Conservation (phyloP, 1,139 yeast genomes). For the Groenewaldozyma auringiensis region DNA sequence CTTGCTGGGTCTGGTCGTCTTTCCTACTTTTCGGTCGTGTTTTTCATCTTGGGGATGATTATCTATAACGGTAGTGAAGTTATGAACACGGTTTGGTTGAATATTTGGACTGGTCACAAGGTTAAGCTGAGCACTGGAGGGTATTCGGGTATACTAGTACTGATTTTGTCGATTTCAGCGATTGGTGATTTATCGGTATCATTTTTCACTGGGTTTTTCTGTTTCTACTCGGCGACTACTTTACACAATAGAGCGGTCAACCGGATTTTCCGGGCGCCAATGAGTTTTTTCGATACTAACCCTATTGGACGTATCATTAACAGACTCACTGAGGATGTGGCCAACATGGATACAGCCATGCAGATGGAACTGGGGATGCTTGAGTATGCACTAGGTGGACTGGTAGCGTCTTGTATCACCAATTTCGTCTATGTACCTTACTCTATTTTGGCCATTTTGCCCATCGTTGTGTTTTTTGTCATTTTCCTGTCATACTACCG, state of each 20-base stretch:
- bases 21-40: constrained; percentile 4
- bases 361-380: constrained; percentile 22
- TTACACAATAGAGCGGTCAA: constrained; percentile 37
- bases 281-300: constrained; percentile 46
- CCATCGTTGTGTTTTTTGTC: constrained; percentile 24
- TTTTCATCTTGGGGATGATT: not conserved
- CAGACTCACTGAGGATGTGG: constrained; percentile 71
- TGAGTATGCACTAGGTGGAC: constrained; percentile 16
- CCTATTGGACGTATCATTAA: constrained; percentile 52
- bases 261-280: constrained; percentile 51
- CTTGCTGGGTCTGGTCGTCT: constrained; percentile 9
- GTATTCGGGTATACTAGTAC: constrained; percentile 60
- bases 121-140: constrained; percentile 43
- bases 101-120: constrained; percentile 62
- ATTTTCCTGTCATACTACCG: constrained; percentile 42
- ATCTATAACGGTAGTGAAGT: constrained; percentile 2
- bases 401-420: constrained; percentile 20
- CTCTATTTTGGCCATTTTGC: constrained; percentile 20
- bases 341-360: constrained; percentile 62
- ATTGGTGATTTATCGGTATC: not conserved
- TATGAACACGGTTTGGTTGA: constrained; percentile 49
- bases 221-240: constrained; percentile 21
- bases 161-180: constrained; percentile 30
- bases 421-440: constrained; percentile 28
- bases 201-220: constrained; percentile 11